A percentile compares a stretch with the other conserved stretches of the same genome.
phyloP scores from a whole-genome alignment of 345 rosid species.

The Eucalyptus albens region DNA sequence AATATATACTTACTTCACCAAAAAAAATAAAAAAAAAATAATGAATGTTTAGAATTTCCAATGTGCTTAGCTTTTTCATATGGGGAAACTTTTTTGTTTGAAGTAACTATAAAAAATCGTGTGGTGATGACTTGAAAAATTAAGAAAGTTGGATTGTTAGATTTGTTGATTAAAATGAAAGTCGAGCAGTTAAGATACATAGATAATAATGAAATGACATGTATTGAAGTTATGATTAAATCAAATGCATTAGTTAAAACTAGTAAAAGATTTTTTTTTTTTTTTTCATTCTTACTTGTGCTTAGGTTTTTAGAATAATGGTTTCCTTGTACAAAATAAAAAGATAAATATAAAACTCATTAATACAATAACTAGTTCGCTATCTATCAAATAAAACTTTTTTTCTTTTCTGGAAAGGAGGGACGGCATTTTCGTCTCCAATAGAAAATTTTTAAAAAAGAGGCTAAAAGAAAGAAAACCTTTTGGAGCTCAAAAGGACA shows the following conservation, averaged over 20 bases:
- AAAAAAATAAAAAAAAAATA: background rate
- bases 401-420: background rate
- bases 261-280: background rate
- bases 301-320: background rate
- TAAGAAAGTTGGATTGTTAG: background rate
- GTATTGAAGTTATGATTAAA: background rate
- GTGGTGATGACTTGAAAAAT: background rate
- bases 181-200: background rate
- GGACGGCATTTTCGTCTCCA: background rate
- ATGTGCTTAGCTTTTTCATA: background rate
- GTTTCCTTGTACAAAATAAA: background rate
- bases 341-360: too few species aligned
- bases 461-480: background rate
- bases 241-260: background rate
- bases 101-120: background rate
- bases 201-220: background rate
- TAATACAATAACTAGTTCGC: background rate
- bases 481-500: background rate
- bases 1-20: too few species aligned
- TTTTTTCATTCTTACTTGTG: background rate
- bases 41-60: background rate
- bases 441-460: rapidly evolving
- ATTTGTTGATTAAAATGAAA: background rate
- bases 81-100: background rate
- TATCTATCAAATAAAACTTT: background rate